A percentile compares a stretch with the other conserved stretches of the same genome.
Evolutionary conservation across 106 monocot species (phyloP).

Genomic region (Phalaenopsis equestris): DNA sequence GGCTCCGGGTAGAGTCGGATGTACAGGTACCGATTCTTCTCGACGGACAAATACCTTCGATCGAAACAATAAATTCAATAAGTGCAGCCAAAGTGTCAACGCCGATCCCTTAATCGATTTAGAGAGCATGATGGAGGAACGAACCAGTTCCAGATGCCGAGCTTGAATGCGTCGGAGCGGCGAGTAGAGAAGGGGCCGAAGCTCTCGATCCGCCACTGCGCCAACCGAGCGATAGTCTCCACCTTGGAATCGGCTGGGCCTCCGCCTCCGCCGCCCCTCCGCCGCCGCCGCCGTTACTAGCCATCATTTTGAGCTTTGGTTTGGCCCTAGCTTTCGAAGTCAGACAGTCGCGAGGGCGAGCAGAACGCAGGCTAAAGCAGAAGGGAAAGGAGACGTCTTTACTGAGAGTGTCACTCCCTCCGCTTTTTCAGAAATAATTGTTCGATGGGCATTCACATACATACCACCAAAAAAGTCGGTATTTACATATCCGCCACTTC

Average conservation of each 20-base stretch:
- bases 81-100: not conserved
- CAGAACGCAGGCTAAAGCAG: too few relatives aligned
- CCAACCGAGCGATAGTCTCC: conserved; percentile 77
- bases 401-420: too few relatives aligned
- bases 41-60: conserved; percentile 33
- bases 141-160: conserved; percentile 92
- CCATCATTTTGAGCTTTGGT: not conserved
- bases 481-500: too few relatives aligned
- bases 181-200: conserved; percentile 70
- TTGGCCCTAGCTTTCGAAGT: not conserved
- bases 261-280: conserved; percentile 9
- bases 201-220: conserved; percentile 84
- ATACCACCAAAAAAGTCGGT: too few relatives aligned
- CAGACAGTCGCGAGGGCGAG: too few relatives aligned
- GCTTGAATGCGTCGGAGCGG: conserved; percentile 82
- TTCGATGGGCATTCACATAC: too few relatives aligned
- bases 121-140: not conserved
- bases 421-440: too few relatives aligned
- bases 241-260: conserved; percentile 50
- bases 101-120: not conserved
- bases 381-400: too few relatives aligned
- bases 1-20: conserved; percentile 80
- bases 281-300: conserved; percentile 8
- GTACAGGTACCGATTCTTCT: conserved; percentile 69
- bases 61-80: not conserved